Evolutionary conservation across 2,329 filamentous ascomycete species (phyloP).

Genomic region (Purpureocillium takamizusanense): DNA sequence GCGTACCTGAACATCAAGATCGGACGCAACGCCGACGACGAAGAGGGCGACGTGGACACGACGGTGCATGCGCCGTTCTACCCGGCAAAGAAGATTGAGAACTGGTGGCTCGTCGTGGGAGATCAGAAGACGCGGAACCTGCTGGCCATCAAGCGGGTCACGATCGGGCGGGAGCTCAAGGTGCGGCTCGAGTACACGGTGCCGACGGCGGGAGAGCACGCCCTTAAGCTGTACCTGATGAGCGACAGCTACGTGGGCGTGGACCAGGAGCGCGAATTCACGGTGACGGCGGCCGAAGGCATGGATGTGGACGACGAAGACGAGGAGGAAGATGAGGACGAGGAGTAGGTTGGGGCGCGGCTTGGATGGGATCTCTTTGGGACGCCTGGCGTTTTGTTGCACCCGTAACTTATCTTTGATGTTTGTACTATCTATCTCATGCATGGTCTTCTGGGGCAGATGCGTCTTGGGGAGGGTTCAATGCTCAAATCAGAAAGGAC

Average conservation of each 20-base stretch:
- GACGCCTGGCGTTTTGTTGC: too few species aligned
- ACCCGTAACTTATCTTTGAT: too few species aligned
- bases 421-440: too few species aligned
- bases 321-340: conserved; percentile 60
- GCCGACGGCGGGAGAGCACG: conserved; percentile 72
- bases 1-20: conserved; percentile 78
- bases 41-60: conserved; percentile 58
- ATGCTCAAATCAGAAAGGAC: too few species aligned
- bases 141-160: conserved; percentile 89
- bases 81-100: conserved; percentile 84
- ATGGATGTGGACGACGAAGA: conserved; percentile 93
- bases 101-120: conserved; percentile 96
- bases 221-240: conserved; percentile 89
- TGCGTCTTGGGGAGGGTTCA: too few species aligned
- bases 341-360: conserved; percentile 12
- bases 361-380: too few species aligned
- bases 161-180: conserved; percentile 69
- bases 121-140: conserved; percentile 84
- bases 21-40: conserved; percentile 67
- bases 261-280: conserved; percentile 89
- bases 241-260: conserved; percentile 95
- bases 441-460: too few species aligned
- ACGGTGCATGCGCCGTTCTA: conserved; percentile 95
- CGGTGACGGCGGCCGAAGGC: conserved; percentile 75
- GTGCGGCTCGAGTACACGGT: conserved; percentile 83